Percentiles rank a stretch among this genome's conserved stretches.
Conservation (phyloP, 768 basidiomycete genomes). For the Macrolepiota fuliginosa region DNA sequence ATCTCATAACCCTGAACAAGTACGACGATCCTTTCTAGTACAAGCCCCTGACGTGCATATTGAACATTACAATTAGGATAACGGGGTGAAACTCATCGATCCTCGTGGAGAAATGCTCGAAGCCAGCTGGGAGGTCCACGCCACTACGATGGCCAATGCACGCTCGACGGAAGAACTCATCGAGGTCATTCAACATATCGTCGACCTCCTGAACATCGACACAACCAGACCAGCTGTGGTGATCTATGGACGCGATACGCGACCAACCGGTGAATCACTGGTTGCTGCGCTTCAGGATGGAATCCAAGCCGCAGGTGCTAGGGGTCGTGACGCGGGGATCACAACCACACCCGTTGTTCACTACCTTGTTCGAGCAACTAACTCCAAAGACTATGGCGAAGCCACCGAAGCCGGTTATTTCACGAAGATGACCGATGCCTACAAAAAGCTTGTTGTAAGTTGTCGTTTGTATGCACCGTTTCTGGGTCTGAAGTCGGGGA, state of each 20-base stretch:
- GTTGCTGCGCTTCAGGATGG: slow-evolving; percentile 82
- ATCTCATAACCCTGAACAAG: slow-evolving; percentile 98
- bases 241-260: slow-evolving; percentile 91
- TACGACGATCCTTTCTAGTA: slow-evolving; percentile 31
- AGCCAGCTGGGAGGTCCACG: slow-evolving; percentile 86
- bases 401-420: slow-evolving; percentile 84
- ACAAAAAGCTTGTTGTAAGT: slow-evolving; percentile 84
- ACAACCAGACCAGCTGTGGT: slow-evolving; percentile 75
- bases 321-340: slow-evolving; percentile 73
- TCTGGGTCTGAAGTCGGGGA: neutral
- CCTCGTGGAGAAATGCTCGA: slow-evolving; percentile 98
- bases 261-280: slow-evolving; percentile 79
- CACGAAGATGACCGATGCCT: slow-evolving; percentile 75
- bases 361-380: slow-evolving; percentile 88
- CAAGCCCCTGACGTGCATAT: slow-evolving; percentile 4
- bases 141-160: slow-evolving; percentile 86
- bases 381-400: slow-evolving; percentile 81
- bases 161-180: slow-evolving; percentile 72
- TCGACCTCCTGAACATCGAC: slow-evolving; percentile 71
- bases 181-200: slow-evolving; percentile 55
- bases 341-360: slow-evolving; percentile 95
- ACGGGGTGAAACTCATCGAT: slow-evolving; percentile 98
- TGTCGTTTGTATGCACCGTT: neutral
- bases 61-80: slow-evolving; percentile 62
- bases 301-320: slow-evolving; percentile 67